Base-by-base conservation (phyloP, 306 rosid genomes). In the Cicer chorassanicum region DNA sequence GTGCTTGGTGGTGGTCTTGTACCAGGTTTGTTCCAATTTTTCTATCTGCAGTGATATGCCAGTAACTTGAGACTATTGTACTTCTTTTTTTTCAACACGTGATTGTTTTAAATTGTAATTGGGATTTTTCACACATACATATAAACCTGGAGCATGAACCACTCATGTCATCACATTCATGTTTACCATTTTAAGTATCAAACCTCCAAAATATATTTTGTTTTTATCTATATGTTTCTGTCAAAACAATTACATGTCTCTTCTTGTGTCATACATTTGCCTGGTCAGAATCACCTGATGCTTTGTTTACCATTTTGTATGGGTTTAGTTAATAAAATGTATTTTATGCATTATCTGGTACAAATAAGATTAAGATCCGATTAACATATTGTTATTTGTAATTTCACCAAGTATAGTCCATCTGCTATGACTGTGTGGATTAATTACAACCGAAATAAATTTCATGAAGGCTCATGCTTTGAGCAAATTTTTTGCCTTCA, bases 1-100 rank as follows among this genome's bases (percentile, higher is more conserved):
- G 97, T 93, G 77, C 97, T 93, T 72, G 97, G 98, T 43, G 98
- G 98, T 68, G 98, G 98, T 62, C 86, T 93, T 81, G 96, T 93
- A 9, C 98, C 93, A 88, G 98, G 98, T 93, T 68, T 21, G 72
- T 0, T 70, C 62, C 79, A 50, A 49, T 70, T 80, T 61, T 6
- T 49, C 69, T 72, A 0, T 70, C 48, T 60, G 9, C 57, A n/a
- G 6, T 66, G 48, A 41, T 75, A 21, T 65, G 18, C 18, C 46
- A 55, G 16, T 29, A 4, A 42, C 65, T 66, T 67, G 70, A 70
- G 39, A 54, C 42, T 16, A 4, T 16, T 62, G 49, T 46, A 38
- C 44, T 18, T 24, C 34, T 24, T 24, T 44, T 48, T 66, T 63
- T 61, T 4, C 36, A 29, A 29, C 36, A 29, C 36, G 4, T 29